Base-by-base conservation (phyloP, 257 asterid genomes). In the Parsonsia alboflavescens region DNA sequence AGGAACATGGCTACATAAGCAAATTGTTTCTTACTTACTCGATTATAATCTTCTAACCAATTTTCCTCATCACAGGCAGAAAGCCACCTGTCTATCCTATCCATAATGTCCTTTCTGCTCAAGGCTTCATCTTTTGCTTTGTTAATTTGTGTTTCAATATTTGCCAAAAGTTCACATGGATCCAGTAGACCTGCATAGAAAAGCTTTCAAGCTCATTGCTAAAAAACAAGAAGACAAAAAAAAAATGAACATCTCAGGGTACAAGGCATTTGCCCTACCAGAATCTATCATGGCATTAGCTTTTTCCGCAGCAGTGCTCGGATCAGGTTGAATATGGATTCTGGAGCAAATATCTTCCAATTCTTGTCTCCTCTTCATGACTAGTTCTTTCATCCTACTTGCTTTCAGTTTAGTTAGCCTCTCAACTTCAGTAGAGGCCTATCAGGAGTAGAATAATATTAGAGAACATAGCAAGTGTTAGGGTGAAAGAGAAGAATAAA, bases 41-140 rank as follows among this genome's bases (percentile, higher is more conserved):
- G 89, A 79, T 83, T 89, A 84, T 91, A 94, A 70, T 88, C 91
- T 82, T 90, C 91, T 63, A 94, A 97, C 98, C 98, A 94, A 76
- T 88, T 94, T 80, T 94, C 98, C 84, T 94, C 98, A 45, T 90
- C 95, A 68, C 97, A 94, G n/a, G 97, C 94, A 76, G 89, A 82
- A 81, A 94, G 97, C 99, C 99, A 94, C 26, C 91, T 75, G 77
- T 87, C 92, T 73, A 94, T 92, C 82, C 83, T 92, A 19, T 89
- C 97, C 86, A 83, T 90, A 71, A 94, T 90, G 68, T 92, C 97
- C 79, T 84, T 88, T 57, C 97, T 93, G 86, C 92, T 88, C 59
- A 83, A 88, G 76, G 92, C 92, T 87, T 94, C 99, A 11, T 86
- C 88, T 78, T 83, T 94, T 58, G 79, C 88, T 78, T 85, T 90